phyloP scores from a whole-genome alignment of 768 basidiomycete species.

The Psilocybe sp. region DNA sequence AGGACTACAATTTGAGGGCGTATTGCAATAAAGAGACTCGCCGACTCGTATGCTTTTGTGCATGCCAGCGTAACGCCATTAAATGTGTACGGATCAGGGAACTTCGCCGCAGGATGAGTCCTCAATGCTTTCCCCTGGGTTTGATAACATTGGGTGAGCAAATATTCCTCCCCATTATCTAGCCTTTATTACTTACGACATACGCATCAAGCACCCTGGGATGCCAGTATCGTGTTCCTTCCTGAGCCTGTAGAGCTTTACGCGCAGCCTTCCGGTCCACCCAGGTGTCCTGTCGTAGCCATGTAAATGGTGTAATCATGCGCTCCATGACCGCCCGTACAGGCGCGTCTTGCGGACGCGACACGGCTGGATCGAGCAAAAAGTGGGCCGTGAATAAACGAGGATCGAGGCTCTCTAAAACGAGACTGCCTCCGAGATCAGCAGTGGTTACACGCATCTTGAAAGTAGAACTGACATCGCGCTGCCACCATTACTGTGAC shows the following conservation, averaged over 20 bases:
- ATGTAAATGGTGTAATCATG: conserved; percentile 7
- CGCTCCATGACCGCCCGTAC: conserved; percentile 4
- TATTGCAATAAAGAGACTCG: not conserved
- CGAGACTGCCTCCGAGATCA: not conserved
- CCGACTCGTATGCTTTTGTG: conserved; percentile 2
- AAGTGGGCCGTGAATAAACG: conserved; percentile 3
- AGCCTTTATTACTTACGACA: not conserved
- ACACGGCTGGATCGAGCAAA: conserved; percentile 4
- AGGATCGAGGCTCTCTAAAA: conserved; percentile 1
- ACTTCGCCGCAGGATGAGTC: conserved; percentile 4
- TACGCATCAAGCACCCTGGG: conserved; percentile 6
- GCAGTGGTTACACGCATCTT: not conserved
- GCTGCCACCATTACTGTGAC: conserved; percentile 3
- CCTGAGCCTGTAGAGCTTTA: conserved; percentile 2
- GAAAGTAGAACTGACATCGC: not conserved
- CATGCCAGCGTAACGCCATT: conserved; percentile 8
- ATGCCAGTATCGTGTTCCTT: conserved; percentile 7
- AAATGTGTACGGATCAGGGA: conserved; percentile 7
- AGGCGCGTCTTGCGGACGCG: not conserved
- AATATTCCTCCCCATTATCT: not conserved
- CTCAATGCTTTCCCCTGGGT: conserved; percentile 5
- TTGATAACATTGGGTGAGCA: not conserved
- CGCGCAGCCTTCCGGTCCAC: not conserved
- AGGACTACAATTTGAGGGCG: not conserved
- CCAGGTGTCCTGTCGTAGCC: conserved; percentile 8